Conservation (phyloP, 257 asterid species). For the Scutellaria galericulata region DNA sequence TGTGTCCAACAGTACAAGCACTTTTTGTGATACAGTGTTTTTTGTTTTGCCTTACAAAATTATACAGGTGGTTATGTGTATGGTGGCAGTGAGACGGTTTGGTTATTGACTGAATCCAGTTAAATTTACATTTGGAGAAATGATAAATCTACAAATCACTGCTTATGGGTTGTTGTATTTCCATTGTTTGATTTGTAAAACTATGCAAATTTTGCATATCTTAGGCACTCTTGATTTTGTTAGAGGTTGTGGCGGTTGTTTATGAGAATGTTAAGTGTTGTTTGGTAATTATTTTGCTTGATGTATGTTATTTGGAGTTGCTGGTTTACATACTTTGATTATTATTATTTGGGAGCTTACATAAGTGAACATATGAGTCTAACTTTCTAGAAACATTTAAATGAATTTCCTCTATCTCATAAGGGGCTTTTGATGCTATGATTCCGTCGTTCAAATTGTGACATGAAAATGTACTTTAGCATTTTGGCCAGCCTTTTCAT, state of each 20-base stretch:
- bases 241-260: background rate
- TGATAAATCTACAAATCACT: no score
- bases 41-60: background rate
- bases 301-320: conserved; percentile 1
- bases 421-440: background rate
- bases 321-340: background rate
- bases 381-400: background rate
- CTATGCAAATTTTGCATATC: background rate
- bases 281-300: background rate
- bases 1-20: background rate
- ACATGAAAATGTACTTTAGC: conserved; percentile 10
- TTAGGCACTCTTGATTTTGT: background rate
- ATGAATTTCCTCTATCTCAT: background rate
- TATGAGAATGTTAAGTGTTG: background rate
- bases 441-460: conserved; percentile 14
- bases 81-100: background rate
- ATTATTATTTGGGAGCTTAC: background rate
- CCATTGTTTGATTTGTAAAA: background rate
- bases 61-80: background rate
- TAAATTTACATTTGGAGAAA: no score
- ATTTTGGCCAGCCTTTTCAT: background rate
- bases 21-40: background rate
- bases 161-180: no score
- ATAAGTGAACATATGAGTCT: background rate
- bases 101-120: no score